Conservation (phyloP, 148 eudicot genomes). For the Silene latifolia region DNA sequence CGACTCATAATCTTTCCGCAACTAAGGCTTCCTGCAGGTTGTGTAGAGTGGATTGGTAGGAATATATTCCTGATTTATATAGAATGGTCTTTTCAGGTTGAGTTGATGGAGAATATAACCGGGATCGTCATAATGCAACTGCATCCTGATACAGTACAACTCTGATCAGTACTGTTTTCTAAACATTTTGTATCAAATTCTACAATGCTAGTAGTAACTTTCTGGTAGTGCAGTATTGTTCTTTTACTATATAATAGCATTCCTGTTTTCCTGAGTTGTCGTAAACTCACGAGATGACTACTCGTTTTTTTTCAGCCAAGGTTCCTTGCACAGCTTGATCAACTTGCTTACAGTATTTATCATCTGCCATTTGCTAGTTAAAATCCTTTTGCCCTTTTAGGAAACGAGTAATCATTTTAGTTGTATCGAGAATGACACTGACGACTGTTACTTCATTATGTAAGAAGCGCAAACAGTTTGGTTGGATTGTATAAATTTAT, state of each 20-base stretch:
- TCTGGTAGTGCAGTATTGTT: neutral
- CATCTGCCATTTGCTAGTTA: neutral
- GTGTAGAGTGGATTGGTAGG: conserved; percentile 6
- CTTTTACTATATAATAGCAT: neutral
- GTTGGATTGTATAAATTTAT: too few species aligned
- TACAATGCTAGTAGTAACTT: neutral
- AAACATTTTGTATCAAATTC: neutral
- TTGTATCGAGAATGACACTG: neutral
- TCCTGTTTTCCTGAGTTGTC: neutral
- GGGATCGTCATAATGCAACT: neutral
- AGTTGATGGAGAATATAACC: neutral
- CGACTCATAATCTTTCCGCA: neutral
- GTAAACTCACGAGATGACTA: neutral
- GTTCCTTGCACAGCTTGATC: too few species aligned
- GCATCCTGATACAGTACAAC: neutral
- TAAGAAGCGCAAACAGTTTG: too few species aligned
- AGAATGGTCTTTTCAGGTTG: neutral
- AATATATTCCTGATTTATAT: conserved; percentile 15
- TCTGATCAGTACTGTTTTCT: neutral
- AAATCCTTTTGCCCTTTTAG: neutral
- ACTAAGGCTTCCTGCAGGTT: neutral
- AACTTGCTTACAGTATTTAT: neutral
- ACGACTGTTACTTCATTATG: too few species aligned
- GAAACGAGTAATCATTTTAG: neutral
- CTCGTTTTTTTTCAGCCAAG: neutral